A percentile compares a stretch with the other conserved stretches of the same genome.
Conservation (phyloP, 805 yeast species). For the Cyberlindnera misumaiensis region DNA sequence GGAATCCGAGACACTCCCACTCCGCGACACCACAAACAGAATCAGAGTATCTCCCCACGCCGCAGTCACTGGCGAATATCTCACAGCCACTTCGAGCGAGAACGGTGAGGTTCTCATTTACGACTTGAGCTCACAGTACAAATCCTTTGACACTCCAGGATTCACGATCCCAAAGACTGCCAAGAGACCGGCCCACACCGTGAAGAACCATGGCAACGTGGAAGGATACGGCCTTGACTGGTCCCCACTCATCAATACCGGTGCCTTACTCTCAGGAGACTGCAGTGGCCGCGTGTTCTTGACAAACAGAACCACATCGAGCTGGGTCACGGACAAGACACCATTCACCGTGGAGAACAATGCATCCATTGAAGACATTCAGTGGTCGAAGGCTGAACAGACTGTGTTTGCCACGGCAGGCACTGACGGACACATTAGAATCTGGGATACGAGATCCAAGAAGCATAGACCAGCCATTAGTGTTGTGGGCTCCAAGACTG, state of each 20-base stretch:
- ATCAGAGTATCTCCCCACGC: slow-evolving; percentile 79
- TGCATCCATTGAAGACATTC: slow-evolving; percentile 89
- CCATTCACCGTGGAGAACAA: slow-evolving; percentile 60
- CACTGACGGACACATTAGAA: slow-evolving; percentile 81
- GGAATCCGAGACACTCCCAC: slow-evolving; percentile 75
- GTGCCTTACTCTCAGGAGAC: slow-evolving; percentile 85
- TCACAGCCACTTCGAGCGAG: slow-evolving; percentile 85
- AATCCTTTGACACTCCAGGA: slow-evolving; percentile 87
- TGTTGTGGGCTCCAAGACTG: slow-evolving; percentile 71
- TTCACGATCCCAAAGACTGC: slow-evolving; percentile 67
- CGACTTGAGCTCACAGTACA: slow-evolving; percentile 73
- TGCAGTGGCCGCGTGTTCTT: slow-evolving; percentile 74
- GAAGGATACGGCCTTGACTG: slow-evolving; percentile 97
- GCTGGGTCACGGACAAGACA: slow-evolving; percentile 81
- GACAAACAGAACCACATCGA: slow-evolving; percentile 68
- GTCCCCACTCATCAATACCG: slow-evolving; percentile 80
- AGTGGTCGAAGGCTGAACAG: slow-evolving; percentile 88
- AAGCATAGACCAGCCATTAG: slow-evolving; percentile 87
- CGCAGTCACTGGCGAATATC: slow-evolving; percentile 63
- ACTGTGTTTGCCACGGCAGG: slow-evolving; percentile 97
- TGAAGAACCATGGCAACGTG: slow-evolving; percentile 83
- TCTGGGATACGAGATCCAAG: slow-evolving; percentile 96
- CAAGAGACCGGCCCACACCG: slow-evolving; percentile 76
- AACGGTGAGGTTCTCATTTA: slow-evolving; percentile 83
- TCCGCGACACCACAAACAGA: slow-evolving; percentile 83